Percentiles rank a stretch among this genome's conserved stretches.
Conservation (phyloP, 768 basidiomycete genomes). For the Clitopilus passeckerianus region DNA sequence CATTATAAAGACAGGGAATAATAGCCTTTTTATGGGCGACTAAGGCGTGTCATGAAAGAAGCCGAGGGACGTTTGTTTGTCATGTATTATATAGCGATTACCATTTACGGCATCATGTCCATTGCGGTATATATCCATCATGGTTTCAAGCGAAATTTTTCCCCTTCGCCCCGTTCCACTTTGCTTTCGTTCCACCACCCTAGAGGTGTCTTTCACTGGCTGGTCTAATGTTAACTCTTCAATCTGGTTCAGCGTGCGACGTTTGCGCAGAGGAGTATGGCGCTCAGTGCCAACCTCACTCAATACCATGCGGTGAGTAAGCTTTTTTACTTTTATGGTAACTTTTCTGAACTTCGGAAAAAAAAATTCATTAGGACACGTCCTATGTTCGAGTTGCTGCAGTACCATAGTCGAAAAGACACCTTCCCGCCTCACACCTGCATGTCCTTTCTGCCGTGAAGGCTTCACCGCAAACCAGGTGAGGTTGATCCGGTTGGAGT, state of each 20-base stretch:
- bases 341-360: slow-evolving; percentile 9
- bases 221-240: slow-evolving; percentile 73
- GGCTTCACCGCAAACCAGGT: slow-evolving; percentile 59
- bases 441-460: slow-evolving; percentile 84
- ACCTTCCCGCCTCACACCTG: slow-evolving; percentile 59
- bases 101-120: slow-evolving; percentile 30
- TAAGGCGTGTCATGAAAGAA: slow-evolving; percentile 12
- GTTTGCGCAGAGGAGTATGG: slow-evolving; percentile 87
- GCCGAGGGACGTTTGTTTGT: slow-evolving; percentile 18
- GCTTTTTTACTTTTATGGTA: slow-evolving; percentile 17
- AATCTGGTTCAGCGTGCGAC: slow-evolving; percentile 80
- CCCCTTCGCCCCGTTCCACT: slow-evolving; percentile 40
- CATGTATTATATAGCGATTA: slow-evolving; percentile 14
- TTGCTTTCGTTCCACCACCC: slow-evolving; percentile 30
- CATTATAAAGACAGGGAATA: slow-evolving; percentile 11
- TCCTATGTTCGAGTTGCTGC: slow-evolving; percentile 74
- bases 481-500: slow-evolving; percentile 79
- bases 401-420: slow-evolving; percentile 81
- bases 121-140: slow-evolving; percentile 45
- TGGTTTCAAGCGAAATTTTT: slow-evolving; percentile 36
- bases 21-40: slow-evolving; percentile 6
- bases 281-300: slow-evolving; percentile 68
- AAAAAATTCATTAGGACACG: slow-evolving; percentile 53
- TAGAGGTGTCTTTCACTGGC: slow-evolving; percentile 38
- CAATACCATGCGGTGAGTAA: slow-evolving; percentile 72